phyloP scores from a whole-genome alignment of 495 filamentous ascomycete genomes.

The Alectoria sarmentosa region DNA sequence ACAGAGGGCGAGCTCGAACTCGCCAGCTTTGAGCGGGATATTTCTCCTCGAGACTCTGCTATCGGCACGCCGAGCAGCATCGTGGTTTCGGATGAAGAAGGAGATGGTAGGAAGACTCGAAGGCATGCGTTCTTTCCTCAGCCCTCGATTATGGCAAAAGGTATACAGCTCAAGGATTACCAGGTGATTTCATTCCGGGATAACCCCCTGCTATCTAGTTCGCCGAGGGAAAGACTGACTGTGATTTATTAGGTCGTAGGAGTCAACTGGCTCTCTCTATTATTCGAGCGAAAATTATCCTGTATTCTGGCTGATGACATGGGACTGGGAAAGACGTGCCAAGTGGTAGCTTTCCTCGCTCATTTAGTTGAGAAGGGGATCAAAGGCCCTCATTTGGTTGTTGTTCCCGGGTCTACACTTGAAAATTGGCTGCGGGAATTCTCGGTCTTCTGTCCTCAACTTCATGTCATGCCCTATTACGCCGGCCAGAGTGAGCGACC shows the following conservation, averaged over 20 bases:
- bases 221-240: background rate
- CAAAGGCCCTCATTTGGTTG: slow-evolving; percentile 74
- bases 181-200: slow-evolving; percentile 37
- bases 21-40: slow-evolving; percentile 45
- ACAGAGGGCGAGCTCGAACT: slow-evolving; percentile 61
- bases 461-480: slow-evolving; percentile 77
- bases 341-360: slow-evolving; percentile 87
- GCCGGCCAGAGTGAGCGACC: slow-evolving; percentile 52
- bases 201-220: background rate
- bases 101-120: slow-evolving; percentile 37
- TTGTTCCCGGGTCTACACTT: slow-evolving; percentile 86
- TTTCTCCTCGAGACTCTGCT: slow-evolving; percentile 54
- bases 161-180: slow-evolving; percentile 77
- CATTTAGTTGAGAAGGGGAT: slow-evolving; percentile 63
- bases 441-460: slow-evolving; percentile 68
- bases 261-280: slow-evolving; percentile 82
- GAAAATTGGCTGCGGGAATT: slow-evolving; percentile 97
- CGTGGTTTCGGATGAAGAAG: slow-evolving; percentile 41
- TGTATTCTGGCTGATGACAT: slow-evolving; percentile 96
- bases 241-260: slow-evolving; percentile 54
- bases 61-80: slow-evolving; percentile 63
- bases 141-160: slow-evolving; percentile 63
- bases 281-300: slow-evolving; percentile 69
- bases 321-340: slow-evolving; percentile 95
- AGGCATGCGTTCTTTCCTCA: slow-evolving; percentile 54